Evolutionary conservation across 116 monocot species (phyloP).

Genomic region (Thalassia testudinum): DNA sequence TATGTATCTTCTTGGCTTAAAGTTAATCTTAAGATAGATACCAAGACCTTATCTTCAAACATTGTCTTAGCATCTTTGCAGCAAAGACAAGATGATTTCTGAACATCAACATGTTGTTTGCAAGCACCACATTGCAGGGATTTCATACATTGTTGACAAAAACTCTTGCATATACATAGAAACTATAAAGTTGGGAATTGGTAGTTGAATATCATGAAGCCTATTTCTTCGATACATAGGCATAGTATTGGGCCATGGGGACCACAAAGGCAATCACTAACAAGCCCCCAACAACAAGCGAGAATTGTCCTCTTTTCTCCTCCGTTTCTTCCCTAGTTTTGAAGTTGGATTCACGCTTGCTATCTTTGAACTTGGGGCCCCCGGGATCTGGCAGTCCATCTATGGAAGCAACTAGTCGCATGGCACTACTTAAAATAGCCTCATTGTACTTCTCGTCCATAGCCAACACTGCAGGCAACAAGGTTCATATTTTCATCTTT

Average conservation of each 20-base stretch:
- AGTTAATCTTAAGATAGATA: no score
- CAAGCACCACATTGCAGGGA: no score
- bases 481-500: neutral
- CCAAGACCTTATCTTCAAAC: no score
- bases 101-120: no score
- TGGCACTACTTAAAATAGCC: slow-evolving; percentile 64
- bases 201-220: neutral
- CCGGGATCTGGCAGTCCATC: slow-evolving; percentile 94
- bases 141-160: no score
- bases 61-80: no score
- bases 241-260: slow-evolving; percentile 99
- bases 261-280: slow-evolving; percentile 93
- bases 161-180: no score
- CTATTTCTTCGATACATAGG: slow-evolving; percentile 73
- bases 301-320: slow-evolving; percentile 89
- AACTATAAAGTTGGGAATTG: no score
- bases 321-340: slow-evolving; percentile 80
- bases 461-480: slow-evolving; percentile 54
- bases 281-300: slow-evolving; percentile 85
- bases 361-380: slow-evolving; percentile 67
- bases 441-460: slow-evolving; percentile 99
- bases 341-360: slow-evolving; percentile 94
- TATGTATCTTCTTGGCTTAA: no score
- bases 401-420: slow-evolving; percentile 76
- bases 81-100: no score